Evolutionary conservation across 768 basidiomycete species (phyloP).

Genomic region (Mycena rebaudengoi): DNA sequence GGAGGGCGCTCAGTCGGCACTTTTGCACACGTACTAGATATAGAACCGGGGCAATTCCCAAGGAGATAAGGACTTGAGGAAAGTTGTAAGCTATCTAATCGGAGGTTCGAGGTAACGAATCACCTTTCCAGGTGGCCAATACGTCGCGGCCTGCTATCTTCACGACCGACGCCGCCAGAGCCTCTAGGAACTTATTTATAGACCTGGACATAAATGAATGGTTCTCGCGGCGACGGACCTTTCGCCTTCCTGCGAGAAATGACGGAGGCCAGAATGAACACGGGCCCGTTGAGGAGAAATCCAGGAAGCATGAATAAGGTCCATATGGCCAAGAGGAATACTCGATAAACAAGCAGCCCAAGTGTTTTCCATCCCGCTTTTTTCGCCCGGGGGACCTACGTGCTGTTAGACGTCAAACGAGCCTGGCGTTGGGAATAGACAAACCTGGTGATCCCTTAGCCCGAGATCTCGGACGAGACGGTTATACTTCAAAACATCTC

Average conservation of each 20-base stretch:
- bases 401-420: not conserved
- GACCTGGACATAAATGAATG: not conserved
- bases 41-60: slow-evolving; percentile 85
- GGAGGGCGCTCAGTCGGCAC: no score
- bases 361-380: slow-evolving; percentile 88
- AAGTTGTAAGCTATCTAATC: no score
- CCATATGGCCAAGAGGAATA: slow-evolving; percentile 82
- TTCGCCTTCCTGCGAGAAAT: slow-evolving; percentile 89
- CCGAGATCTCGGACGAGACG: slow-evolving; percentile 88
- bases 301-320: slow-evolving; percentile 87
- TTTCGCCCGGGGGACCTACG: slow-evolving; percentile 84
- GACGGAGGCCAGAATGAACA: slow-evolving; percentile 90
- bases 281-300: slow-evolving; percentile 88
- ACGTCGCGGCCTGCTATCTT: slow-evolving; percentile 97
- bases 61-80: slow-evolving; percentile 90
- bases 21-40: no score
- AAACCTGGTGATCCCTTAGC: slow-evolving; percentile 90
- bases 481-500: slow-evolving; percentile 89
- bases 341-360: slow-evolving; percentile 82
- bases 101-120: no score
- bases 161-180: slow-evolving; percentile 92
- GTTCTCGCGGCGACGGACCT: slow-evolving; percentile 57
- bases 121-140: slow-evolving; percentile 98
- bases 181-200: slow-evolving; percentile 62
- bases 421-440: slow-evolving; percentile 11